Evolutionary conservation across 139 green algal genomes (phyloP), one percentile per base, ranked within the genome.

Genomic region (Chlamydomonas sp.): DNA sequence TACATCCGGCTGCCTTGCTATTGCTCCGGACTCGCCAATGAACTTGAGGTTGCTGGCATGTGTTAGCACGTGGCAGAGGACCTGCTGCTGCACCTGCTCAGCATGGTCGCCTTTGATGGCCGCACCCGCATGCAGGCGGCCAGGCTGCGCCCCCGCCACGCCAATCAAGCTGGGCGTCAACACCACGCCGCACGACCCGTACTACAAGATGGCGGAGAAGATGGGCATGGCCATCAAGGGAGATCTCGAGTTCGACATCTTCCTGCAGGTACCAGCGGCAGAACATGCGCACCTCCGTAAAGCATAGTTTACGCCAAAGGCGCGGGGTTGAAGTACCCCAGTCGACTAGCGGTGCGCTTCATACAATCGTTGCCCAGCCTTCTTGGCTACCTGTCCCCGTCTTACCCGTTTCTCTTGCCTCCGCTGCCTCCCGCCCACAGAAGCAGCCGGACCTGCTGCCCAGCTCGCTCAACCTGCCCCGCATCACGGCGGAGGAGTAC

Each of bases 401-500:
- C 9, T 75, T 75, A 5, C 69, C n/a, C 20, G 31, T 49, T 49
- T 49, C 31, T 49, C 31, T 49, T 49, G 31, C 18, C 20, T 78
- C n/a, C 73, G 20, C 17, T 5, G 3, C 3, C 8, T 9, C 17
- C 74, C 12, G 14, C 16, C 62, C 20, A 18, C 85, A 89, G 77
- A 72, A 89, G n/a, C 84, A 89, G 75, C 85, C 85, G 8, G 77
- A 85, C 72, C 80, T 91, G 62, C 78, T 94, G 60, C 91, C 91
- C n/a, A 76, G 57, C 61, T 66, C 79, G 16, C 79, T 92, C 63
- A 88, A 89, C 75, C 90, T 94, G n/a, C 85, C 91, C 8, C 84
- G 78, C 78, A 89, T 90, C 75, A 94, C 88, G 15, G 90, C 85
- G 1, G 85, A 91, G 49, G 91, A 94, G 79, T 92, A 93, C 85